Base-by-base conservation (phyloP, 805 yeast genomes). In the Monosporozyma aerobia region DNA sequence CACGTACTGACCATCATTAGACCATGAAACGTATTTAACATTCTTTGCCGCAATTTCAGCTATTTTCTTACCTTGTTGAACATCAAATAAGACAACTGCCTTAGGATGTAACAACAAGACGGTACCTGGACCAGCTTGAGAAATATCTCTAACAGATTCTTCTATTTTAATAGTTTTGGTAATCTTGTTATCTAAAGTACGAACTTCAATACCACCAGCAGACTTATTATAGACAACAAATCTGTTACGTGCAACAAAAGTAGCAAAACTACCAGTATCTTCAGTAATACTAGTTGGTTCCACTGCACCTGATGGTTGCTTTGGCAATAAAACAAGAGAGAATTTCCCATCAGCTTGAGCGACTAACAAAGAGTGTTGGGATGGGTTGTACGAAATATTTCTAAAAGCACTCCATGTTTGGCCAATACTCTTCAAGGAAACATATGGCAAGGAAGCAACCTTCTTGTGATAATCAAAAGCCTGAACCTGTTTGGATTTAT, bases 241-340 rank as follows among this genome's bases (percentile, higher is more conserved):
- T 71, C 99, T 79, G 73, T 94, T 94, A 69, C 99, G 85, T 13
- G 97, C 90, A 61, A 95, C 89, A 69, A 94, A 94, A 55, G 85
- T 76, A 14, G 98, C 99, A 69, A 81, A 82, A 63, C 80, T 81
- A 40, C 94, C 97, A 52, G 81, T 80, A 50, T 96, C 97, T 62
- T 80, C 82, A 54, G 85, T 74, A 49, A 85, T 75, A 56, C 84
- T 83, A n/a, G 83, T 77, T 51, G 97, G 96, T 63, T 90, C 97
- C 58, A 89, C 80, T n/a, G 97, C 96, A 58, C 96, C 96, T 54
- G 92, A 80, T 41, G 85, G 85, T 68, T 88, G 92, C 61, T 85
- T 85, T 55, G 97, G 96, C 56, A 90, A 73, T 6, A 81, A 74
- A 55, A 87, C 80, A 59, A 89, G 77, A 40, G 90, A 87, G 66